Base-by-base conservation (phyloP, 441 rosid species). In the Euphorbia corollata region DNA sequence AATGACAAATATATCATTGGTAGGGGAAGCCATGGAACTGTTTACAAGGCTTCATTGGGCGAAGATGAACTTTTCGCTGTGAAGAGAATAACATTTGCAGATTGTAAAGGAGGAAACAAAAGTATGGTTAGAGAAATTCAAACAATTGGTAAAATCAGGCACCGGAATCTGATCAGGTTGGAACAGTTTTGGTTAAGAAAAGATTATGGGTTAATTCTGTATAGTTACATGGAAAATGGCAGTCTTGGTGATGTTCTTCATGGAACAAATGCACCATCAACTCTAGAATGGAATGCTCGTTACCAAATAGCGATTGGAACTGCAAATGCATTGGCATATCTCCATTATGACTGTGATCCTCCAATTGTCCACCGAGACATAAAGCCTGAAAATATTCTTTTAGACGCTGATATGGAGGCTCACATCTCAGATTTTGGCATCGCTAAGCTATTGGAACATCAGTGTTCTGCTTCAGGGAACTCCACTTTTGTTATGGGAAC, bases 381-480 rank as follows among this genome's bases (percentile, higher is more conserved):
- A 76, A 91, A 91, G 71, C 90, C 94, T 0, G 75, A 81, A 58
- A 91, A 91, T 79, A 86, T 91, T 68, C 93, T 92, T 5, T 61
- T 92, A 64, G 93, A 88, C 79, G 66, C 80, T 0, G 85, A 88
- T 48, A 80, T 88, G 90, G 96, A 86, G 84, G 88, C 98, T 62
- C 91, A 78, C 56, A 81, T 92, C 69, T 86, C 96, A 0, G 96
- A 90, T 74, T 92, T 92, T 24, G 96, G 96, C 30, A 83, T 88
- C 5, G 90, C 98, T 61, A 82, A 82, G 77, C 75, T 88, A 55
- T 72, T 91, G 3, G 88, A 85, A 50, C 20, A 50, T 55, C 78
- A 78, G 59, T 78, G 85, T 41, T 67, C 82, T 36, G 64, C 20
- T 38, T 73, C 87, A 54, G 65, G 80, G 15, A 70, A 78, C 24